A percentile compares a stretch with the other conserved stretches of the same genome.
These are phyloP conservation scores for Leccinum olivaceoglutinosum DNA, from an alignment of 1,284 basidiomycete species.

Conservation along the genomic window DNA sequence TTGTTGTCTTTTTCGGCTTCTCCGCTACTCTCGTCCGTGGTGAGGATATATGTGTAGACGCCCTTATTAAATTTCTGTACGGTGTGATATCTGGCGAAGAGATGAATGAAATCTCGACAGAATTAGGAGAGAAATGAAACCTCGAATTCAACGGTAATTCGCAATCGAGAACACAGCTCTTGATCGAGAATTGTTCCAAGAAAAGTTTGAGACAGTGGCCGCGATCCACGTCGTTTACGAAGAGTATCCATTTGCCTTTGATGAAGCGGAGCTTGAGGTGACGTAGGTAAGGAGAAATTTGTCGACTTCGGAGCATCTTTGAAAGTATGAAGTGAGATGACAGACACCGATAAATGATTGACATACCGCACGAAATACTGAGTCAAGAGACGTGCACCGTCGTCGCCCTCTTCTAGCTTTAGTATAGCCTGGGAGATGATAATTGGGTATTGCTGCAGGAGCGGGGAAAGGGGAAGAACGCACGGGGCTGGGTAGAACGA, in stretches of 20 bases:
- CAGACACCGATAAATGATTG: not conserved
- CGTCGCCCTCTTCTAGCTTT: constrained; percentile 80
- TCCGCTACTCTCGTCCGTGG: constrained; percentile 83
- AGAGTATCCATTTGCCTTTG: constrained; percentile 94
- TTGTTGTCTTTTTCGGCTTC: constrained; percentile 50
- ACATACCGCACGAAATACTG: constrained; percentile 79
- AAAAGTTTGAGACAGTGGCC: constrained; percentile 95
- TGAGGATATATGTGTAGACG: constrained; percentile 98
- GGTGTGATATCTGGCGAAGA: constrained; percentile 73
- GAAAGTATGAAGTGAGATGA: constrained; percentile 3
- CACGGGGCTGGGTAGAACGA: constrained; percentile 85
- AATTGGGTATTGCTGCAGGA: not conserved
- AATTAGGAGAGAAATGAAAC: constrained; percentile 26
- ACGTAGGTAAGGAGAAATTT: constrained; percentile 95
- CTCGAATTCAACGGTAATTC: constrained; percentile 94
- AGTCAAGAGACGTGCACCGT: constrained; percentile 73
- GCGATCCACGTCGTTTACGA: constrained; percentile 95
- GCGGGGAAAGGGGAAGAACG: constrained; percentile 23
- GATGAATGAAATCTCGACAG: constrained; percentile 4
- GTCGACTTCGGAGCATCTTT: constrained; percentile 85
- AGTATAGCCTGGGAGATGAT: constrained; percentile 64
- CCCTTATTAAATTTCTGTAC: constrained; percentile 99
- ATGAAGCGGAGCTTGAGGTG: constrained; percentile 89
- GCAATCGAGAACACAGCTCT: constrained; percentile 93
- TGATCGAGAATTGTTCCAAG: constrained; percentile 96